A percentile compares a stretch with the other conserved stretches of the same genome.
These are phyloP conservation scores for Fusarium sarcochroum DNA, from an alignment of 2,329 filamentous ascomycete genomes.

Conservation along the genomic window DNA sequence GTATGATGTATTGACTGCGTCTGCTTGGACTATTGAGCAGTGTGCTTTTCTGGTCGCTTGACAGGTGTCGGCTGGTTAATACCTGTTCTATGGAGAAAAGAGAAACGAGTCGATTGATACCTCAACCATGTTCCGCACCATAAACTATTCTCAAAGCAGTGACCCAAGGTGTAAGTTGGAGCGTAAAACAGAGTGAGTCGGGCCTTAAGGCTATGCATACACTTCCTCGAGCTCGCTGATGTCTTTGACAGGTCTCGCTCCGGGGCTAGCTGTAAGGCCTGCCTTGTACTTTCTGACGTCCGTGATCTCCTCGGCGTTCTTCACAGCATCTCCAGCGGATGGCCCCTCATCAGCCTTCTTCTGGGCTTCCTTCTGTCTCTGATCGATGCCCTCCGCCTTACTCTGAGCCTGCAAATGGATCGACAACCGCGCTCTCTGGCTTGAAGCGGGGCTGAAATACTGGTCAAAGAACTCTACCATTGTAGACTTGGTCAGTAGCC, in stretches of 20 bases:
- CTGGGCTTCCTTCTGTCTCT: conserved; percentile 65
- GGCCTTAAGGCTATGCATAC: conserved; percentile 83
- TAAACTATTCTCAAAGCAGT: too few relatives aligned
- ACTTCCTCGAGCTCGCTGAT: conserved; percentile 88
- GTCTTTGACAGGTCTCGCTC: conserved; percentile 79
- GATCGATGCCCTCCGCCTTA: conserved; percentile 60
- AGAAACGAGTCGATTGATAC: too few relatives aligned
- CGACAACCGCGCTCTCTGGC: conserved; percentile 82
- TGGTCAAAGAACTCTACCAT: conserved; percentile 83
- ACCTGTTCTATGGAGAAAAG: too few relatives aligned
- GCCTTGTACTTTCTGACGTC: conserved; percentile 88
- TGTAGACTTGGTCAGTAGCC: conserved; percentile 81
- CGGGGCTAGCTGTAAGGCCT: conserved; percentile 77
- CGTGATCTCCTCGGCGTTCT: conserved; percentile 72
- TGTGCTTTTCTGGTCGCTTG: too few relatives aligned
- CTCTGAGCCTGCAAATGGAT: conserved; percentile 86
- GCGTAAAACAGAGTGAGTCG: too few relatives aligned
- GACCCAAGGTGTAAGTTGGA: too few relatives aligned
- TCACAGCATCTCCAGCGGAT: conserved; percentile 54
- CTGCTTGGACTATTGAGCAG: too few relatives aligned
- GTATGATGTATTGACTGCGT: too few relatives aligned
- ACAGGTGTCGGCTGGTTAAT: too few relatives aligned
- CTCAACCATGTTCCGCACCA: too few relatives aligned
- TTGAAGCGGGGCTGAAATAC: conserved; percentile 82
- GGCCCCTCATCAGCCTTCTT: conserved; percentile 51